A percentile compares a stretch with the other conserved stretches of the same genome.
Evolutionary conservation across 257 asterid genomes (phyloP).

Genomic region (Craterostigma plantagineum): DNA sequence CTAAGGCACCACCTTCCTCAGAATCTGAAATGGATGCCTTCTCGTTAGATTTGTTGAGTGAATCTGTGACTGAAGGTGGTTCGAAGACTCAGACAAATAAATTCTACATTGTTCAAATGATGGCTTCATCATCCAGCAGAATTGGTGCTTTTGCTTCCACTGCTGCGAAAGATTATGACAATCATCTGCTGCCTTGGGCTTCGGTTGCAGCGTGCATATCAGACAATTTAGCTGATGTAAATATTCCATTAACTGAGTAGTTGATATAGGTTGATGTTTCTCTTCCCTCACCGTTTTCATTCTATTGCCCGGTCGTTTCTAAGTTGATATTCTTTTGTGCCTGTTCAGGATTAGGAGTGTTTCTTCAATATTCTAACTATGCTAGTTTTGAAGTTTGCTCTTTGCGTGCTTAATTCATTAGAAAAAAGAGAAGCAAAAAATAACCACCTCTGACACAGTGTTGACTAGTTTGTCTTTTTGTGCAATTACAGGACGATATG

Average conservation of each 20-base stretch:
- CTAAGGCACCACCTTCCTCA: constrained; percentile 24
- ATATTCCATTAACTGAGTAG: constrained; percentile 11
- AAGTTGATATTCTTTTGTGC: no score
- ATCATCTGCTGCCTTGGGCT: constrained; percentile 92
- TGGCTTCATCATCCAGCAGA: constrained; percentile 76
- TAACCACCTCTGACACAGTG: constrained; percentile 8
- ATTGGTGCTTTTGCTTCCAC: constrained; percentile 73
- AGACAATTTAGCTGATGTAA: constrained; percentile 49
- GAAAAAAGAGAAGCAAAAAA: no score
- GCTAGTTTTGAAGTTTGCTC: no score
- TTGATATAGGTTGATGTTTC: constrained; percentile 10
- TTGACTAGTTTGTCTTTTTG: constrained; percentile 1
- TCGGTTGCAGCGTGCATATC: constrained; percentile 88
- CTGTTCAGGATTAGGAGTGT: no score
- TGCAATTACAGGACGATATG: constrained; percentile 37
- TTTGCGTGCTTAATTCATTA: no score
- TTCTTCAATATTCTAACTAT: no score
- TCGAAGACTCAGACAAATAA: constrained; percentile 34
- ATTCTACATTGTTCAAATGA: constrained; percentile 62
- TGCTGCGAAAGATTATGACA: constrained; percentile 78
- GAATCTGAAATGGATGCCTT: constrained; percentile 46
- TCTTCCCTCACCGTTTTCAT: constrained; percentile 3
- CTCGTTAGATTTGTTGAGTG: constrained; percentile 65
- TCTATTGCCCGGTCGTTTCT: no score
- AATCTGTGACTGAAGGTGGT: constrained; percentile 39